These are phyloP conservation scores for Penicillium capsulatum DNA, from an alignment of 2,329 filamentous ascomycete species.

Conservation along the genomic window DNA sequence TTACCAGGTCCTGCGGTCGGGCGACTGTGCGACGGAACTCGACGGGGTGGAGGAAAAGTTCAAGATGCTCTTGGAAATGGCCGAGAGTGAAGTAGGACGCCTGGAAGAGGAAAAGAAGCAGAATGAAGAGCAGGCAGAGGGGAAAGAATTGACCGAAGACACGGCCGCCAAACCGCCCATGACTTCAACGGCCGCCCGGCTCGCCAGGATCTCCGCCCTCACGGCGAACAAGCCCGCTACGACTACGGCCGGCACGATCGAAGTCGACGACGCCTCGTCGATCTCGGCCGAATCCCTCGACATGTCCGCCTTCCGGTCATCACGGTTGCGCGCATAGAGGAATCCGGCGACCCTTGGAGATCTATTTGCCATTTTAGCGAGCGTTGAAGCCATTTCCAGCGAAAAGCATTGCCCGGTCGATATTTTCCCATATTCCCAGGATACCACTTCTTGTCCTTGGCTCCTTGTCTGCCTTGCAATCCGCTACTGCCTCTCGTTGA, in stretches of 20 bases:
- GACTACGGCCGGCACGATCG: conserved; percentile 24
- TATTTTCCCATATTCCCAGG: conserved; percentile 3
- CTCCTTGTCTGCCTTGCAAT: conserved; percentile 7
- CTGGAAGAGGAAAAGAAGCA: conserved; percentile 50
- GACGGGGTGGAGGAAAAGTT: conserved; percentile 64
- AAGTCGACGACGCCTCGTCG: conserved; percentile 36
- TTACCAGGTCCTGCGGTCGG: conserved; percentile 83
- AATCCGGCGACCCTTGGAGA: background rate
- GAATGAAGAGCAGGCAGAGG: conserved; percentile 15
- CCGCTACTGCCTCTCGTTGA: too few species aligned
- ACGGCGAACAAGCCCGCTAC: conserved; percentile 18
- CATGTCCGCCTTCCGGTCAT: conserved; percentile 33
- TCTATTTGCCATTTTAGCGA: conserved; percentile 23
- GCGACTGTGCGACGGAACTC: conserved; percentile 76
- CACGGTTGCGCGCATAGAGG: conserved; percentile 21
- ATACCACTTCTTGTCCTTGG: conserved; percentile 9
- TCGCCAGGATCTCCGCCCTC: conserved; percentile 18
- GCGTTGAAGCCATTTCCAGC: conserved; percentile 16
- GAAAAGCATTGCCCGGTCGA: conserved; percentile 15
- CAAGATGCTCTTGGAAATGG: conserved; percentile 58
- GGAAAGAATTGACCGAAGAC: conserved; percentile 2
- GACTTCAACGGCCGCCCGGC: conserved; percentile 16
- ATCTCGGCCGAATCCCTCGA: conserved; percentile 35
- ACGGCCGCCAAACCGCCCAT: conserved; percentile 10
- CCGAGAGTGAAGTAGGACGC: conserved; percentile 57